These are phyloP conservation scores for Polyporus arcularius DNA, from an alignment of 768 basidiomycete genomes.

Conservation along the genomic window DNA sequence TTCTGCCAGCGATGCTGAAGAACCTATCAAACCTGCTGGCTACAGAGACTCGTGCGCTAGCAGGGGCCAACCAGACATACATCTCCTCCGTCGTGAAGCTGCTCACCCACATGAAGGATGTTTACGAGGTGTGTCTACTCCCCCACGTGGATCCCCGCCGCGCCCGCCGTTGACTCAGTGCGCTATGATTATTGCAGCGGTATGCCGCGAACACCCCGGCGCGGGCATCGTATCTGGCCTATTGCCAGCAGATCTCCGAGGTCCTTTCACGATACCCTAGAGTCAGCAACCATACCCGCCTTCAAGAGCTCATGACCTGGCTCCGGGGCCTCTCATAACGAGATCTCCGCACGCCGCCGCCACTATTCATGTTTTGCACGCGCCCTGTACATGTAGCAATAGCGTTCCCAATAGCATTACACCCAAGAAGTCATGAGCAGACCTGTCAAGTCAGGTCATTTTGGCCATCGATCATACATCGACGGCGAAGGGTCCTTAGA, in stretches of 20 bases:
- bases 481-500: constrained; percentile 27
- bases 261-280: constrained; percentile 10
- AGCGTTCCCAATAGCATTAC: no score
- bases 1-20: background rate
- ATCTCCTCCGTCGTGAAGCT: constrained; percentile 45
- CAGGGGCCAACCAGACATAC: constrained; percentile 39
- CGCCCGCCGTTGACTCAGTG: background rate
- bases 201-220: constrained; percentile 1
- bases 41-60: constrained; percentile 26
- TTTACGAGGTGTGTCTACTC: constrained; percentile 38
- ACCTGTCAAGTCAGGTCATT: background rate
- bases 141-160: no score
- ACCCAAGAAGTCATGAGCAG: no score
- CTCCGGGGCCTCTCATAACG: constrained; percentile 6
- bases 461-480: background rate
- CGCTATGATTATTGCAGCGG: background rate
- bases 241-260: constrained; percentile 12
- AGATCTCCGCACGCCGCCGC: background rate
- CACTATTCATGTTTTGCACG: background rate
- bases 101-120: constrained; percentile 53
- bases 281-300: constrained; percentile 11
- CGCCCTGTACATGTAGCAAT: background rate
- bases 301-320: constrained; percentile 8
- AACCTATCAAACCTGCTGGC: constrained; percentile 44
- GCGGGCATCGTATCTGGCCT: constrained; percentile 4